Percentiles rank a stretch among this genome's conserved stretches.
phyloP scores from a whole-genome alignment of 2,329 filamentous ascomycete genomes.

The Fusarium goolgardi region DNA sequence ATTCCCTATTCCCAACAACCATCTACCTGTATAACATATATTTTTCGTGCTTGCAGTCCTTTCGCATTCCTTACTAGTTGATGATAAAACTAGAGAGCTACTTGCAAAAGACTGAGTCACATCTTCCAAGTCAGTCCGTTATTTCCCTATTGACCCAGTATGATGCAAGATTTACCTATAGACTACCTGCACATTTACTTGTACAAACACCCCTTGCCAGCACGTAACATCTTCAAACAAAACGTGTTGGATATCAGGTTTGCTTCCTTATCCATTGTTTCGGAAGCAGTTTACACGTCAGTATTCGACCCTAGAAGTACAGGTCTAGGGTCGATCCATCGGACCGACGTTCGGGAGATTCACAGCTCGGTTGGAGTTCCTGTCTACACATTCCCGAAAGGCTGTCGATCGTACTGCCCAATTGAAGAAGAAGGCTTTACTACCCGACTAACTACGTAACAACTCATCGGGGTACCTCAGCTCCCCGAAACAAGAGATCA shows the following conservation, averaged over 20 bases:
- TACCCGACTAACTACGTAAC: too few relatives aligned
- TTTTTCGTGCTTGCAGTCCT: background rate
- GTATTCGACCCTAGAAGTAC: background rate
- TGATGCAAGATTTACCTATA: background rate
- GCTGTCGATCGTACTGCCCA: background rate
- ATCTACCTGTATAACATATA: too few relatives aligned
- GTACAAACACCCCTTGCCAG: rapidly evolving
- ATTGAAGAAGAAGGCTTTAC: too few relatives aligned
- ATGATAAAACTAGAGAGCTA: background rate
- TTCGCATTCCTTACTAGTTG: too few relatives aligned
- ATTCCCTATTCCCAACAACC: too few relatives aligned
- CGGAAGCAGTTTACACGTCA: background rate
- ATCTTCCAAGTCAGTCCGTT: background rate
- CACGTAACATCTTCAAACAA: background rate
- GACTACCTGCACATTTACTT: background rate
- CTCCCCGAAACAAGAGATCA: background rate
- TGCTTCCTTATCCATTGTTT: background rate
- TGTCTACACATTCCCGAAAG: background rate
- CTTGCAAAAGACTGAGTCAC: background rate
- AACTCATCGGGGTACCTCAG: background rate
- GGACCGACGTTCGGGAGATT: background rate
- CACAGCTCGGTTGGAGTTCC: background rate
- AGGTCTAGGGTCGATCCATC: background rate
- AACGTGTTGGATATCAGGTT: background rate
- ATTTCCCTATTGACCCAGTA: background rate